phyloP scores from a whole-genome alignment of 495 filamentous ascomycete species.

The Aspergillus carlsbadensis region DNA sequence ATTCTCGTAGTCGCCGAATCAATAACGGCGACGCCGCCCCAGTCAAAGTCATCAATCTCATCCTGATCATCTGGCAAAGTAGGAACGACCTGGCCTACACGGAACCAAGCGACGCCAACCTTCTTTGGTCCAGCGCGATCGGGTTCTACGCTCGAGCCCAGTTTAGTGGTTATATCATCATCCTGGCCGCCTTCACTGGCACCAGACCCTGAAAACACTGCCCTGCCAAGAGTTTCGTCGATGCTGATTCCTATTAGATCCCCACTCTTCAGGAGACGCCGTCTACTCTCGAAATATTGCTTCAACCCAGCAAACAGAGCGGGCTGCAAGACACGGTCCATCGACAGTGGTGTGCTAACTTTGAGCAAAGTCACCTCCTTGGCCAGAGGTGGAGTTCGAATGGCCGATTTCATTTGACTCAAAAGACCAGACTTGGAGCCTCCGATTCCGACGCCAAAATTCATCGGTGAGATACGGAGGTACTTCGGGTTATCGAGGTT shows the following conservation, averaged over 20 bases:
- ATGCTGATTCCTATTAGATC: conserved; percentile 86
- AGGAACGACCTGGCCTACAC: conserved; percentile 69
- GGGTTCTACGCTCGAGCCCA: conserved; percentile 35
- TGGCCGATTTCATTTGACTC: conserved; percentile 47
- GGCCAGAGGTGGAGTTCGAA: conserved; percentile 73
- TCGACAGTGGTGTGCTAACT: conserved; percentile 82
- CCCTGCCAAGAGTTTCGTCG: conserved; percentile 75
- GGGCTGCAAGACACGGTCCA: conserved; percentile 78
- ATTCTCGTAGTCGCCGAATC: conserved; percentile 83
- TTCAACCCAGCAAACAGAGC: conserved; percentile 82
- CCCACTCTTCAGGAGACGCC: conserved; percentile 75
- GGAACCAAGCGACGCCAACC: conserved; percentile 83
- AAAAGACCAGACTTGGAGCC: conserved; percentile 35
- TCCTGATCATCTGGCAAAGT: conserved; percentile 52
- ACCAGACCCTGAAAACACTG: conserved; percentile 62
- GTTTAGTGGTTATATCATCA: conserved; percentile 59
- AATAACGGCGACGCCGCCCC: conserved; percentile 80
- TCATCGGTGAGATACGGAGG: conserved; percentile 66
- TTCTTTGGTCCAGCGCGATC: conserved; percentile 32
- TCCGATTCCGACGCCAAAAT: conserved; percentile 38
- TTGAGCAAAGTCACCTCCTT: conserved; percentile 91
- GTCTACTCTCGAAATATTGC: conserved; percentile 75
- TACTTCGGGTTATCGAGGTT: conserved; percentile 79
- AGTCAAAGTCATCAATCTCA: conserved; percentile 63
- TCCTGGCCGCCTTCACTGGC: conserved; percentile 57